Conservation (phyloP, 2,329 filamentous ascomycete species). For the Colletotrichum graminicola region DNA sequence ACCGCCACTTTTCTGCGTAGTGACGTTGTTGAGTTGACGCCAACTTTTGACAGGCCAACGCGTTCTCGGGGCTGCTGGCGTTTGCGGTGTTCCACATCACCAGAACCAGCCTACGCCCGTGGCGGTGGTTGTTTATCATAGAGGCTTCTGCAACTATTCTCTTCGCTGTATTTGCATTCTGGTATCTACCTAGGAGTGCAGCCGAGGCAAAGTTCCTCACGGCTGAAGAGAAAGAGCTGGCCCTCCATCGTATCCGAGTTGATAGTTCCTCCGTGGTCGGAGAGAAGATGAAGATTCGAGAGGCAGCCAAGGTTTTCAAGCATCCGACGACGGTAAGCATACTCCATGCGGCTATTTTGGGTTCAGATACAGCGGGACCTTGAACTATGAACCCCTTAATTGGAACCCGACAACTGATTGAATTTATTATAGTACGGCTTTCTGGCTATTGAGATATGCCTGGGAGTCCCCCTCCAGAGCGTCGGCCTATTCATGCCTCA, state of each 20-base stretch:
- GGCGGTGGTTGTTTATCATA: conserved; percentile 67
- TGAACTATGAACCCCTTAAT: too few relatives aligned
- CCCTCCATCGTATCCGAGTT: conserved; percentile 79
- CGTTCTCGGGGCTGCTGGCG: conserved; percentile 41
- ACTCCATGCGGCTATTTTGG: rapidly evolving
- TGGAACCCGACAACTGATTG: neutral
- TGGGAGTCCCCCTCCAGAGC: conserved; percentile 70
- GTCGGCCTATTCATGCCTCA: conserved; percentile 68
- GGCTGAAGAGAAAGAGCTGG: conserved; percentile 74
- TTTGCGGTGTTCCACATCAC: conserved; percentile 47
- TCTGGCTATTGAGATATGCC: conserved; percentile 65
- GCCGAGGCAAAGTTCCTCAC: conserved; percentile 74
- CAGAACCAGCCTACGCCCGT: conserved; percentile 61
- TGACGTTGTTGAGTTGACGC: neutral
- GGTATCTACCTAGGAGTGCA: conserved; percentile 75
- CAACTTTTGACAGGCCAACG: conserved; percentile 16
- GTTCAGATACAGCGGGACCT: neutral
- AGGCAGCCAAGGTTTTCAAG: conserved; percentile 65
- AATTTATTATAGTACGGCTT: conserved; percentile 17
- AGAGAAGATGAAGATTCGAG: conserved; percentile 64
- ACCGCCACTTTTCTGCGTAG: too few relatives aligned
- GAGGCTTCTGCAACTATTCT: conserved; percentile 68
- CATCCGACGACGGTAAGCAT: conserved; percentile 60
- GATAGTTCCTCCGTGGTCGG: conserved; percentile 76
- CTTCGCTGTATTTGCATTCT: conserved; percentile 74